Evolutionary conservation across 2,329 filamentous ascomycete genomes (phyloP).

Genomic region (Penicillium digitatum): DNA sequence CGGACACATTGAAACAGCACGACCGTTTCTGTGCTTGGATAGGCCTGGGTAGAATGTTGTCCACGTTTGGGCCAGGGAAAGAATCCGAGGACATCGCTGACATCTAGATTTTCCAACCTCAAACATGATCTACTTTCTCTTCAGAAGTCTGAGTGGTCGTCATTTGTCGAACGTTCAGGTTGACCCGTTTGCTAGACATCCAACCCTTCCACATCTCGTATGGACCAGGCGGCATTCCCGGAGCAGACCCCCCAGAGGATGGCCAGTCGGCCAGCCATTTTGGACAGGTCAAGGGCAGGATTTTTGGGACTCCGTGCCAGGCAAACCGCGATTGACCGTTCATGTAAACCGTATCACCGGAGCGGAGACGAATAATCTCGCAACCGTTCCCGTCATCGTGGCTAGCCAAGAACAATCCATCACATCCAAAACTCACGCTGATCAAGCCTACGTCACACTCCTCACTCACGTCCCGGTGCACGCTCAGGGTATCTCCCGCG

Average conservation of each 20-base stretch:
- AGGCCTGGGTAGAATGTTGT: background rate
- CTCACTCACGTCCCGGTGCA: slow-evolving; percentile 93
- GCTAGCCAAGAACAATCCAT: slow-evolving; percentile 81
- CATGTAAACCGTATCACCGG: slow-evolving; percentile 92
- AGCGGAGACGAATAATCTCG: slow-evolving; percentile 62
- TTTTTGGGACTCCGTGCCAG: slow-evolving; percentile 92
- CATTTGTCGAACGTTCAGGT: slow-evolving; percentile 92
- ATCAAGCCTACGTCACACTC: slow-evolving; percentile 72
- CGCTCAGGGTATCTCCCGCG: slow-evolving; percentile 82
- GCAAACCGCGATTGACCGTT: slow-evolving; percentile 74
- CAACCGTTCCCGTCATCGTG: slow-evolving; percentile 51
- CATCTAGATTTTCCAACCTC: background rate
- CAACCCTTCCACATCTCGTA: slow-evolving; percentile 75
- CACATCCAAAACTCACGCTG: slow-evolving; percentile 84
- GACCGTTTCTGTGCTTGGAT: background rate
- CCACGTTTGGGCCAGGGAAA: background rate
- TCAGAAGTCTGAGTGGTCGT: slow-evolving; percentile 43
- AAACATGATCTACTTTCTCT: background rate
- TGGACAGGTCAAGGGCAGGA: slow-evolving; percentile 75
- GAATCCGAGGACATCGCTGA: background rate
- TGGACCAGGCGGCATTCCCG: slow-evolving; percentile 24
- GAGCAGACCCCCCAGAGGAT: slow-evolving; percentile 40
- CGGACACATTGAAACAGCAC: background rate
- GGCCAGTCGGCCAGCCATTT: slow-evolving; percentile 73
- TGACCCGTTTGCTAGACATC: slow-evolving; percentile 84